A percentile compares a stretch with the other conserved stretches of the same genome.
Evolutionary conservation across 2,329 filamentous ascomycete genomes (phyloP).

Genomic region (Trichoderma sp.): DNA sequence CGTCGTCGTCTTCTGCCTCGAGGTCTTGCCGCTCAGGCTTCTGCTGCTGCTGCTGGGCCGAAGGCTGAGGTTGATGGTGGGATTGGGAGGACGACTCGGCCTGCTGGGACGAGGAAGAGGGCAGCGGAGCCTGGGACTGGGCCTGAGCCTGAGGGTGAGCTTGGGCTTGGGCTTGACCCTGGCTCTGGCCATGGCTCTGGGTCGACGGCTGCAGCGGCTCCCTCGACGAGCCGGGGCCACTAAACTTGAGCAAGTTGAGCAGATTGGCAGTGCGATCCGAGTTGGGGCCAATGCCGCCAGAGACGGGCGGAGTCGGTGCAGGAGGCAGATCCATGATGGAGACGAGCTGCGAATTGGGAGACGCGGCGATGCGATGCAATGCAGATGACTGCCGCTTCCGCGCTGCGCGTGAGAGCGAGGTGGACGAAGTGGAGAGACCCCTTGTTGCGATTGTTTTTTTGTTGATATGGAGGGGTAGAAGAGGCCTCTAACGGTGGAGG

Average conservation of each 20-base stretch:
- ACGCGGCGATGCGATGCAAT: slow-evolving; percentile 23
- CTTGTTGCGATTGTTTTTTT: not conserved
- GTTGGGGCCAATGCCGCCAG: slow-evolving; percentile 41
- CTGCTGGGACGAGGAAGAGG: slow-evolving; percentile 22
- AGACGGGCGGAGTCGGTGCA: slow-evolving; percentile 52
- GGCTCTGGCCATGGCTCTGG: slow-evolving; percentile 26
- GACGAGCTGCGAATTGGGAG: slow-evolving; percentile 14
- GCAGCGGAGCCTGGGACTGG: slow-evolving; percentile 10
- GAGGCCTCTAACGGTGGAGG: not conserved
- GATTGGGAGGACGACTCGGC: slow-evolving; percentile 3
- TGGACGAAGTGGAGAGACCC: slow-evolving; percentile 6
- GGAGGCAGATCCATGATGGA: slow-evolving; percentile 48
- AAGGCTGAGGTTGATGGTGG: slow-evolving; percentile 11
- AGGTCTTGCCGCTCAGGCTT: not conserved
- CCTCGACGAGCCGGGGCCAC: slow-evolving; percentile 39
- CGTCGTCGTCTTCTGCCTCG: slow-evolving; percentile 15
- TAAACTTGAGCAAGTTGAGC: slow-evolving; percentile 64
- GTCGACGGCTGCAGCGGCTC: slow-evolving; percentile 36
- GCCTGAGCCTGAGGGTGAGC: slow-evolving; percentile 22
- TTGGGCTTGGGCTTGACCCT: slow-evolving; percentile 20
- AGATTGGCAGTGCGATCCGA: slow-evolving; percentile 56
- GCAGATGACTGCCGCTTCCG: slow-evolving; percentile 20
- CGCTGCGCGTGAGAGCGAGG: not conserved
- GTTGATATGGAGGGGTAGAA: not conserved
- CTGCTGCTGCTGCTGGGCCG: slow-evolving; percentile 27